Evolutionary conservation across 2,329 filamentous ascomycete species (phyloP), one percentile per base, ranked within the genome.

Genomic region (Paecilomyces sp.): DNA sequence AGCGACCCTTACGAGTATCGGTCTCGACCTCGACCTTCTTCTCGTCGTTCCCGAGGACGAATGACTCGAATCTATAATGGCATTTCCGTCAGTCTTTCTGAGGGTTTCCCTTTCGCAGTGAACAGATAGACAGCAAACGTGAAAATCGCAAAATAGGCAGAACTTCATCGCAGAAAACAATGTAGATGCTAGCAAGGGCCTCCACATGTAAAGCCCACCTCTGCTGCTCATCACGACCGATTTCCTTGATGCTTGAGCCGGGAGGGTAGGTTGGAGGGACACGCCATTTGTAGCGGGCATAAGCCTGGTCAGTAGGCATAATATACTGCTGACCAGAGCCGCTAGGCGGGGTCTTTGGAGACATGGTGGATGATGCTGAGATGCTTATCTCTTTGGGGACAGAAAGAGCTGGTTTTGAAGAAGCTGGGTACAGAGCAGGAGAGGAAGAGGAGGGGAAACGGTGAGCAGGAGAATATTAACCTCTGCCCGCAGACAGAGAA

Each of bases 21-120:
- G 91, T 83, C 71, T 90, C 88, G 77, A 92, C 88, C 61, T 92
- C 89, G 60, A 96, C 91, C 79, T 97, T 97, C 81, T 93, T 94
- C 83, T 99, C 91, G 63, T 88, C 92, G 55, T 92, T 89, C 50
- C 77, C 85, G 61, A 97, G 88, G 64, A 97, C 79, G 79, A 97
- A 97, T 55, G 95, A 85, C 81, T 97, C 94, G 80, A 95, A 96
- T 72, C 94, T 97, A 63, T 70, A 60, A 30, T 58, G 22, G 25
- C 34, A 41, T 47, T 18, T 2, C 11, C 51, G 24, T 60, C 22
- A 59, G 61, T 65, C 74, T 65, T 54, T 50, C 61, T 60, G 54
- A 58, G 34, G 31, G 18, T 33, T 25, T 56, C 53, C 12, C 30
- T 33, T 2, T 28, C 5, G 22, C 22, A 34, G 31, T 11, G 47